Conservation (phyloP, 768 basidiomycete species). For the Boletus insuetus region DNA sequence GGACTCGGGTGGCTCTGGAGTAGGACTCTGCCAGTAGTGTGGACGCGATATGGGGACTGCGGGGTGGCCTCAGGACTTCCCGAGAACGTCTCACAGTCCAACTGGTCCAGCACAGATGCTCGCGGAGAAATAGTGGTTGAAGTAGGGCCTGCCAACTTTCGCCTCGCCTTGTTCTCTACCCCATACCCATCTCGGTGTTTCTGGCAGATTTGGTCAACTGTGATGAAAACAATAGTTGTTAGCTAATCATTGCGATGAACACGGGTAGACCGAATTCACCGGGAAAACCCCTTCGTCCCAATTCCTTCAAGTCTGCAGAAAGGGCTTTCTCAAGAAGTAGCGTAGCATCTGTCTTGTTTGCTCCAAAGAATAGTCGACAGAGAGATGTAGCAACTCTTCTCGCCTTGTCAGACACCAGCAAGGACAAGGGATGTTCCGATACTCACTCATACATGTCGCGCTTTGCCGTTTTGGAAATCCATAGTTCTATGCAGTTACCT, state of each 20-base stretch:
- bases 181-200: background rate
- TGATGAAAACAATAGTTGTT: background rate
- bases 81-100: too few relatives aligned
- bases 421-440: background rate
- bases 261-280: slow-evolving; percentile 39
- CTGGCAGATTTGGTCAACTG: slow-evolving; percentile 82
- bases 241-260: background rate
- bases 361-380: slow-evolving; percentile 70
- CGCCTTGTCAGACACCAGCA: background rate
- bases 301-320: slow-evolving; percentile 74
- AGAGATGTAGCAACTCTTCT: slow-evolving; percentile 71
- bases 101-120: background rate
- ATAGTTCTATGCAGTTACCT: slow-evolving; percentile 56
- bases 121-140: background rate
- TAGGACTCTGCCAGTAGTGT: background rate
- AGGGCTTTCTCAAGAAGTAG: slow-evolving; percentile 86
- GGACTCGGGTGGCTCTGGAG: too few relatives aligned
- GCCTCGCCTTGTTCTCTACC: background rate
- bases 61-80: background rate
- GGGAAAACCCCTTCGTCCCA: slow-evolving; percentile 79
- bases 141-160: background rate
- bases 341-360: slow-evolving; percentile 75
- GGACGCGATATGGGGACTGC: background rate
- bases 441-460: slow-evolving; percentile 89
- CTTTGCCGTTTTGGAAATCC: slow-evolving; percentile 64